Evolutionary conservation across 1,284 basidiomycete species (phyloP), one percentile per base, ranked within the genome.

Genomic region (Megacollybia platyphylla): DNA sequence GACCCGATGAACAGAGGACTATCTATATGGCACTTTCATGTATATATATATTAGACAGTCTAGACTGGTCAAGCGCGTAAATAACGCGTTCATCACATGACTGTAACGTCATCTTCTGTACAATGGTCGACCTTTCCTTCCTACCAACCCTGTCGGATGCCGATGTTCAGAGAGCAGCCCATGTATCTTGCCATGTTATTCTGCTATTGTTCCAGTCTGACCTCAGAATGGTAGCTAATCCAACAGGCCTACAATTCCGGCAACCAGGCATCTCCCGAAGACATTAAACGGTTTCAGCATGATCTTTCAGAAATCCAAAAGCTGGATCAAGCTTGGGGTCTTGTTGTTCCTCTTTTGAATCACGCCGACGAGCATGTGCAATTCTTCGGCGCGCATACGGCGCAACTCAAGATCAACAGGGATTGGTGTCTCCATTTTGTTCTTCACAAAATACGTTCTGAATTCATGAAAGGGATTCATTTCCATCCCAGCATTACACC

Each of bases 371-470:
- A 71, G 39, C 87, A 87, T 52, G 87, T 92, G 6, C 82, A 90
- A 55, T 93, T 92, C 70, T 92, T 90, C 56, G 87, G 88, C 4
- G 89, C 89, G 4, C 88, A 92, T 55, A 93, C 87, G 0, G 76
- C 84, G 1, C 87, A 91, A 56, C 86, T 91, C 47, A 93, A 93
- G 71, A 88, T 92, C 51, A 78, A 84, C 13, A 68, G 89, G 49
- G 89, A 92, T 56, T 90, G 88, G 88, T 90, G 54, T 51, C 79
- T 58, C 41, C n/a, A 27, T 10, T 43, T 36, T 48, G 11, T 35
- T 40, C 5, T 31, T 32, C 9, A 13, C 2, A 18, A 18, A 40
- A 28, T 40, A 15, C 17, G 17, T 13, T 8, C 11, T 29, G 13
- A 24, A 27, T 20, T 10, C 4, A 37, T 36, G 13, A 7, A 38